Percentiles rank a stretch among this genome's conserved stretches.
Conservation (phyloP, 2,329 filamentous ascomycete species). For the Colletotrichum sp. region DNA sequence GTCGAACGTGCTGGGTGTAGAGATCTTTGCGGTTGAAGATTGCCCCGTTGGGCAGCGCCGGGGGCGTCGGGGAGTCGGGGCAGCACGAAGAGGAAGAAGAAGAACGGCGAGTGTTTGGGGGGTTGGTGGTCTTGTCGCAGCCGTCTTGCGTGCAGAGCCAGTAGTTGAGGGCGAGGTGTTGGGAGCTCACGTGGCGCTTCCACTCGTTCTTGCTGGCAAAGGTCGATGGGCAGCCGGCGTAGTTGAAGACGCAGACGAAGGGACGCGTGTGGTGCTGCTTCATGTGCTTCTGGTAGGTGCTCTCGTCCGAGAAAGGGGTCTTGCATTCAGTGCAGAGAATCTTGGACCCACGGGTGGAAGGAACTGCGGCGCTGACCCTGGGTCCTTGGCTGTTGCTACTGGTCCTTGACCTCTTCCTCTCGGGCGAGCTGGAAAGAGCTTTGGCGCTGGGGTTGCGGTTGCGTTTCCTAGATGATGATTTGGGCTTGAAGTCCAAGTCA, state of each 20-base stretch:
- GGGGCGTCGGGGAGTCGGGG: background rate
- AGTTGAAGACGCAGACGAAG: conserved; percentile 80
- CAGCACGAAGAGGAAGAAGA: background rate
- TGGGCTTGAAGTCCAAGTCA: conserved; percentile 15
- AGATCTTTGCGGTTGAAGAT: conserved; percentile 91
- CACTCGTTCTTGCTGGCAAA: conserved; percentile 92
- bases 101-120: conserved; percentile 21
- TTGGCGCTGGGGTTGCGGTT: conserved; percentile 2
- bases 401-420: conserved; percentile 7
- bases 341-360: conserved; percentile 1
- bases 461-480: conserved; percentile 9
- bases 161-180: conserved; percentile 77
- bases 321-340: conserved; percentile 42
- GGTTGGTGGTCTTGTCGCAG: conserved; percentile 45
- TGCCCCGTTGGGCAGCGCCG: conserved; percentile 56
- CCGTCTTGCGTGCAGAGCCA: conserved; percentile 76
- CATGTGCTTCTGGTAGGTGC: conserved; percentile 52
- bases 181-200: conserved; percentile 85
- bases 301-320: conserved; percentile 49
- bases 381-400: background rate
- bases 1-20: conserved; percentile 84
- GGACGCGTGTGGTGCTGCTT: conserved; percentile 61
- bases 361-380: background rate
- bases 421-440: background rate
- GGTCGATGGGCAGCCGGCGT: conserved; percentile 74